Base-by-base conservation (phyloP, 1,284 basidiomycete genomes). In the Xanthoconium separans region DNA sequence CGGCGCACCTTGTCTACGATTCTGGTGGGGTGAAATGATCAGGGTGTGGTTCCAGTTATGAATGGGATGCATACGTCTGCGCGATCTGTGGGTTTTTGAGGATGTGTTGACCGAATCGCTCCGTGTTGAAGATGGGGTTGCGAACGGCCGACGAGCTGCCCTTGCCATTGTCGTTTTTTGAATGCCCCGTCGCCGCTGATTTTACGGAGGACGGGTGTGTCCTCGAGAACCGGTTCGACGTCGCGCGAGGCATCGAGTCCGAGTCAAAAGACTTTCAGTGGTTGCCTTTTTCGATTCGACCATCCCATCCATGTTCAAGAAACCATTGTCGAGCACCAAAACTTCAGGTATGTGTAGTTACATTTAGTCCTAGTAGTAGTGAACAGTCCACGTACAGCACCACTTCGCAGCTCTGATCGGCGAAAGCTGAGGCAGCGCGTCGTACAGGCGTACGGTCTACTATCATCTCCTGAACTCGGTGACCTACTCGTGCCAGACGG, bases 81-180 rank as follows among this genome's bases (percentile, higher is more conserved):
- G 91, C 93, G 34, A 92, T 91, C 58, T 89, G 80, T 13, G 93
- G 91, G 71, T 96, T 98, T 72, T 97, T 98, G 54, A 99, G 80
- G 62, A 98, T 98, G 75, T 99, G 96, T 71, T 99, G 95, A 31
- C 95, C 95, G 64, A 98, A 97, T 58, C 90, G 80, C 63, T 93
- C 91, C 7, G 93, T 96, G 66, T 97, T 95, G 78, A 95, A 95
- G 59, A 95, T 84, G 4, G 93, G 93, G 69, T 94, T 94, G 40
- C 81, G 79, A 60, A 78, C 78, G 22, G 76, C 74, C 3, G 74
- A 73, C 2, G 81, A 77, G 8, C 72, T 68, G 3, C 71, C 66
- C 47, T 78, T 70, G 54, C 75, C 75, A 42, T 77, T 68, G 43
- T 75, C 73, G 8, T 44, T 44, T 65, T 81, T 72, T 22, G 70